These are phyloP conservation scores for Vitis hybrid DNA, from an alignment of 177 flowering plant genomes.

Conservation along the genomic window DNA sequence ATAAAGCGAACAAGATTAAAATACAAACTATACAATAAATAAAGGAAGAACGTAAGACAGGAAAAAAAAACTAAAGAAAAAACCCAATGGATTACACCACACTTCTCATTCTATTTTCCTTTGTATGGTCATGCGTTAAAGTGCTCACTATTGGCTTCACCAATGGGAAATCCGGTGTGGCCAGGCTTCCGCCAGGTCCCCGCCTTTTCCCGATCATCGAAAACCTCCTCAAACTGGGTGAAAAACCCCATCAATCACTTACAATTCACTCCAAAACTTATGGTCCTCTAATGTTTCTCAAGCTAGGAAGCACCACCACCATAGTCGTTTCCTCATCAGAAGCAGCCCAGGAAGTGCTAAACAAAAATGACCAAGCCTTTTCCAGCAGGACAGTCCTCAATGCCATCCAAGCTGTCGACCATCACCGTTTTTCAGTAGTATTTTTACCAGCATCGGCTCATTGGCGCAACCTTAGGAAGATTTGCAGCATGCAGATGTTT, in stretches of 20 bases:
- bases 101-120: too few species aligned
- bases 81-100: too few species aligned
- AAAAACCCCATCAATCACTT: slow-evolving; percentile 13
- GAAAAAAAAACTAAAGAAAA: too few species aligned
- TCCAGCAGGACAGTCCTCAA: slow-evolving; percentile 1
- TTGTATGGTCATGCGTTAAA: too few species aligned
- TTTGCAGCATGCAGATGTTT: slow-evolving; percentile 17
- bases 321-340: slow-evolving; percentile 10
- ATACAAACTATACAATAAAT: too few species aligned
- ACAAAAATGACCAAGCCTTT: slow-evolving; percentile 11
- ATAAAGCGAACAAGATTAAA: too few species aligned
- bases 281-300: slow-evolving; percentile 21
- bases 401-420: background rate
- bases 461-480: slow-evolving; percentile 15
- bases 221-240: slow-evolving; percentile 14
- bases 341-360: slow-evolving; percentile 8
- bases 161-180: background rate
- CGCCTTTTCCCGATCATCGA: slow-evolving; percentile 12
- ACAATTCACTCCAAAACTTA: slow-evolving; percentile 8
- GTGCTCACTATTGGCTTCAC: too few species aligned
- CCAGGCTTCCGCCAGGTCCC: slow-evolving; percentile 18
- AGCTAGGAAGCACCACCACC: slow-evolving; percentile 11
- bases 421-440: slow-evolving; percentile 2
- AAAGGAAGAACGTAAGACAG: too few species aligned
- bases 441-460: slow-evolving; percentile 1